Evolutionary conservation across 495 filamentous ascomycete species (phyloP).

Genomic region (Penicillium mononematosum): DNA sequence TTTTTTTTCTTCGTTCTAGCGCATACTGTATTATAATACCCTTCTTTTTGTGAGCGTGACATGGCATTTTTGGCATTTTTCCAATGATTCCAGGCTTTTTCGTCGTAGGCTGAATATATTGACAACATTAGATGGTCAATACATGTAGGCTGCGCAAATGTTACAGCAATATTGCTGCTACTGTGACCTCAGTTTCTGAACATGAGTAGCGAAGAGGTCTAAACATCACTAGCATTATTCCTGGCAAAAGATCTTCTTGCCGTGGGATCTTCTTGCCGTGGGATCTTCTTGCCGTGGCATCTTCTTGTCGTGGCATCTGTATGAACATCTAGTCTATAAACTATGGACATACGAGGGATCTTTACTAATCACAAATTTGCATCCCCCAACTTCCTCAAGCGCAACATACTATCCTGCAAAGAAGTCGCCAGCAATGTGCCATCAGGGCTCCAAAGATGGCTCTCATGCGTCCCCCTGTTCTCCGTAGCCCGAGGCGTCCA

Average conservation of each 20-base stretch:
- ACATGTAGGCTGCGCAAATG: background rate
- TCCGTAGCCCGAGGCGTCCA: conserved; percentile 55
- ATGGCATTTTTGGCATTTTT: background rate
- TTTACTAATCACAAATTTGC: conserved; percentile 29
- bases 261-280: too few species aligned
- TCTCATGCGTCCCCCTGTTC: conserved; percentile 60
- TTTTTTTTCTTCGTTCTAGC: background rate
- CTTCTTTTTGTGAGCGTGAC: conserved; percentile 5
- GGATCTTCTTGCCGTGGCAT: background rate
- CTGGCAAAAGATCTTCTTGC: background rate
- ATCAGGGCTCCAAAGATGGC: conserved; percentile 61
- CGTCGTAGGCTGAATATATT: background rate
- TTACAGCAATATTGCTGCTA: background rate
- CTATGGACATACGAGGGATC: background rate
- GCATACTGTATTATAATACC: conserved; percentile 4
- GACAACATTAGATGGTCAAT: background rate
- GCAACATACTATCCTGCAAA: conserved; percentile 60
- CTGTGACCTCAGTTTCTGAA: background rate
- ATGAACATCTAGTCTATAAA: background rate
- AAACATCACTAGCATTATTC: background rate
- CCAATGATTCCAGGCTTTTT: background rate
- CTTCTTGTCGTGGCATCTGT: background rate
- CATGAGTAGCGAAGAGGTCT: background rate
- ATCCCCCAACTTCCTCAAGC: conserved; percentile 20
- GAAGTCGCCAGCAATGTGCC: conserved; percentile 62